These are phyloP conservation scores for Eutrema japonicum DNA, from an alignment of 345 rosid genomes.

Conservation along the genomic window DNA sequence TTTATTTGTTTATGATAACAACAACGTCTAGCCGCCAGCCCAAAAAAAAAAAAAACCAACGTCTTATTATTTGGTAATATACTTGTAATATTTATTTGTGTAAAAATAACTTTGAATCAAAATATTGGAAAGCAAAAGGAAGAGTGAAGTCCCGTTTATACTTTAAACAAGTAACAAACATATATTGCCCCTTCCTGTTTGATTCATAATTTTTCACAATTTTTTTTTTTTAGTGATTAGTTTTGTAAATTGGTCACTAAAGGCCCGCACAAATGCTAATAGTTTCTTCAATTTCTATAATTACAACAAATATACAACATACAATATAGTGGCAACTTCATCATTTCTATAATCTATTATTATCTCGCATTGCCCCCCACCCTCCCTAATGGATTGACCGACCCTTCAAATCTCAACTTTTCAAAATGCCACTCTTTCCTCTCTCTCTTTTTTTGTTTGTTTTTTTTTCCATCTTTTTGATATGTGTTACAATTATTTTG, in stretches of 20 bases:
- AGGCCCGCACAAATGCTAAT: conserved; percentile 29
- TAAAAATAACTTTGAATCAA: conserved; percentile 22
- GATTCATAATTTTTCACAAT: conserved; percentile 23
- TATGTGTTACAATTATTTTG: conserved; percentile 33
- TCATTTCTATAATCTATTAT: conserved; percentile 40
- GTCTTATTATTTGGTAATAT: neutral
- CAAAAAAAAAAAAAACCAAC: too few relatives aligned
- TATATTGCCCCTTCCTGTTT: conserved; percentile 30
- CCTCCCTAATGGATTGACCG: conserved; percentile 40
- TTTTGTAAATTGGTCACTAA: conserved; percentile 27
- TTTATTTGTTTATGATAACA: neutral
- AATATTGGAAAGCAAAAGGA: conserved; percentile 8
- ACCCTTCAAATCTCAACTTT: conserved; percentile 45
- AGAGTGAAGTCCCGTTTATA: conserved; percentile 42
- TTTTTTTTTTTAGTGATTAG: conserved; percentile 15
- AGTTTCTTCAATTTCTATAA: conserved; percentile 11
- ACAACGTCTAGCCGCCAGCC: too few relatives aligned
- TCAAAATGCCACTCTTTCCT: conserved; percentile 22
- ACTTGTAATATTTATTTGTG: conserved; percentile 2
- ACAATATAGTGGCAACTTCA: conserved; percentile 40
- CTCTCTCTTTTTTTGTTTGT: neutral
- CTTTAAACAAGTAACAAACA: conserved; percentile 50
- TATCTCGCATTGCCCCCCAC: conserved; percentile 40
- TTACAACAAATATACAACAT: conserved; percentile 14
- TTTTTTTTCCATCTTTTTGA: neutral